Percentiles rank a stretch among this genome's conserved stretches.
phyloP scores from a whole-genome alignment of 225 moss, liverwort and hornwort species.

The Polytrichum commune region DNA sequence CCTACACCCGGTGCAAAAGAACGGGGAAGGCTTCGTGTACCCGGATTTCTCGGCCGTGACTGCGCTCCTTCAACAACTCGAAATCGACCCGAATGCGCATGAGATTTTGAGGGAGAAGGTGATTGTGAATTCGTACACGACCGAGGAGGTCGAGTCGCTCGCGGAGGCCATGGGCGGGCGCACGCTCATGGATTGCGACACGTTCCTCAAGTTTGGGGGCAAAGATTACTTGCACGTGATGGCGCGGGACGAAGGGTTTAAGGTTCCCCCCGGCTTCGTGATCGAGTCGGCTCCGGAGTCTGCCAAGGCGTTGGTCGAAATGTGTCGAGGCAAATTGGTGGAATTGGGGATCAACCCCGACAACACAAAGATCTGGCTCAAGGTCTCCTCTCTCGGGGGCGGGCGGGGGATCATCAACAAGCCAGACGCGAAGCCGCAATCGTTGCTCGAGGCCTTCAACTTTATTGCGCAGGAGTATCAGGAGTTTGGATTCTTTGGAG shows the following conservation, averaged over 20 bases:
- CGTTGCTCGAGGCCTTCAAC: neutral
- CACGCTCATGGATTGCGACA: conserved; percentile 1
- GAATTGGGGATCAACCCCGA: conserved; percentile 1
- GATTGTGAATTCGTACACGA: neutral
- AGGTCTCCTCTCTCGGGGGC: neutral
- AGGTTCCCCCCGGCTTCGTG: conserved; percentile 1
- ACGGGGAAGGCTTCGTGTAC: neutral
- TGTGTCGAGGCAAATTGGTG: neutral
- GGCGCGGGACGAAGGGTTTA: neutral
- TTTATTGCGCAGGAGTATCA: neutral
- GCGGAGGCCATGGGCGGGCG: neutral
- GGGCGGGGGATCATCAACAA: neutral
- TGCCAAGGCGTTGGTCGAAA: neutral
- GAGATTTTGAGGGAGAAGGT: conserved; percentile 12
- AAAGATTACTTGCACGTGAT: neutral
- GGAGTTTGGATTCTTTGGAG: neutral
- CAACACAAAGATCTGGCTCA: neutral
- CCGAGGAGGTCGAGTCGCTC: neutral
- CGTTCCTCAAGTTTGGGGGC: conserved; percentile 6
- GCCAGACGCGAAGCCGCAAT: neutral
- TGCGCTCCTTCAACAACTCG: neutral
- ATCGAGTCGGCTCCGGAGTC: neutral
- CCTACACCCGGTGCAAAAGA: neutral
- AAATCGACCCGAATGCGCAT: neutral
- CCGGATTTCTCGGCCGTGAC: conserved; percentile 4